These are phyloP conservation scores for Erodium moschatum DNA, from an alignment of 441 rosid species.

Conservation along the genomic window DNA sequence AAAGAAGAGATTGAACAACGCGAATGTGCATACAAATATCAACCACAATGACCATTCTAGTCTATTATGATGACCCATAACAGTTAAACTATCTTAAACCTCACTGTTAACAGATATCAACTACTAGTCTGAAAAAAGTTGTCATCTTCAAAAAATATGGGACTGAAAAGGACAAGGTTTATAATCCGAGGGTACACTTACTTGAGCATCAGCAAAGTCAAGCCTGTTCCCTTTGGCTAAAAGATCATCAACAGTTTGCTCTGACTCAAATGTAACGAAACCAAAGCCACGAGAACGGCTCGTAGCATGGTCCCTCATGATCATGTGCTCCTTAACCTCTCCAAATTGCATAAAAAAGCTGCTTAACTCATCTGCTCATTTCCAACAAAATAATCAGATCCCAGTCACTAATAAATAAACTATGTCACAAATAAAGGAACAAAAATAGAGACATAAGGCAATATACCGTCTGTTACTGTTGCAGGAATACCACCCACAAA, in stretches of 20 bases:
- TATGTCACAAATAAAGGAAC: slow-evolving; percentile 3
- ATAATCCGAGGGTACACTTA: slow-evolving; percentile 20
- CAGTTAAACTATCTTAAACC: no score
- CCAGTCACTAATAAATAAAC: neutral
- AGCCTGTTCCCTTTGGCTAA: slow-evolving; percentile 55
- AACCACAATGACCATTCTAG: no score
- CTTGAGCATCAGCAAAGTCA: slow-evolving; percentile 59
- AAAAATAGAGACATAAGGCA: neutral
- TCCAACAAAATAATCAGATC: slow-evolving; percentile 15
- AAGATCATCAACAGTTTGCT: slow-evolving; percentile 56
- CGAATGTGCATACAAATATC: no score
- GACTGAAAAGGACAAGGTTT: neutral
- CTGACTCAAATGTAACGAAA: slow-evolving; percentile 53
- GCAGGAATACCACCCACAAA: slow-evolving; percentile 73
- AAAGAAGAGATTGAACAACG: no score
- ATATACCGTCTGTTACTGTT: slow-evolving; percentile 47
- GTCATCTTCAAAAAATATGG: slow-evolving; percentile 3
- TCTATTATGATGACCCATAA: no score
- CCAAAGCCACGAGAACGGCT: slow-evolving; percentile 74
- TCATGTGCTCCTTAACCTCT: slow-evolving; percentile 60
- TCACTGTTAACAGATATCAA: no score
- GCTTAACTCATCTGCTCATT: slow-evolving; percentile 52
- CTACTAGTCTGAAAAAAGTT: neutral
- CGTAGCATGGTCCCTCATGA: slow-evolving; percentile 62
- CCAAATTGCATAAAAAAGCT: slow-evolving; percentile 54